Evolutionary conservation across 78 protist species (phyloP), one percentile per base, ranked within the genome.

Genomic region (Polysphondylium violaceum): DNA sequence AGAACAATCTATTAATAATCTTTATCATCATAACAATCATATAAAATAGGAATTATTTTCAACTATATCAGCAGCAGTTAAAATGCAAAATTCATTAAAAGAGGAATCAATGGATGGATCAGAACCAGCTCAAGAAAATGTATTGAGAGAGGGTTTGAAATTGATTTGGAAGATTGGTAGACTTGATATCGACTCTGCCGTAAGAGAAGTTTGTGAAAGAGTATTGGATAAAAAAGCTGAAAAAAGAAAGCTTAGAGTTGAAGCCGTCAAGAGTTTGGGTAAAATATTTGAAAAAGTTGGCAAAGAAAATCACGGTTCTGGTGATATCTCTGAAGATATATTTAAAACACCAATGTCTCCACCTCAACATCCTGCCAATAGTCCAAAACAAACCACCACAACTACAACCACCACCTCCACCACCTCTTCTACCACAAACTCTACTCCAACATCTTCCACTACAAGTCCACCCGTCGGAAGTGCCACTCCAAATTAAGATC

Each of bases 111-210:
- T 23, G 2, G 14, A 23, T 8, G 53, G 29, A 50, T 56, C 4
- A 1, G 47, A 43, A 53, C 56, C 67, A 35, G 12, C 44, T 21
- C 59, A 50, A 41, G 86, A 76, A 50, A 74, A 51, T 43, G 23
- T 83, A 29, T 12, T 83, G 5, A 83, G 58, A 35, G 90, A 83
- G 43, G 90, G 90, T 31, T 27, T 83, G 47, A 83, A 83, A 43
- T 58, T 83, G 16, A 58, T 83, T 69, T 83, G 90, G 90, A 83
- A 83, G 58, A 31, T 83, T 14, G 90, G 90, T 40, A 73, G 90
- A 41, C 29, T 83, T 17, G 90, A 83, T 69, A 83, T 83, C 47
- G 90, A 83, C n/a, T 25, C 67, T 17, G 72, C 64, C 0, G 78
- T 83, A 19, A 29, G 90, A 36, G 78, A 69, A 17, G 90, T 83